These are phyloP conservation scores for Pseudogymnoascus sp. DNA, from an alignment of 2,329 filamentous ascomycete species.

Conservation along the genomic window DNA sequence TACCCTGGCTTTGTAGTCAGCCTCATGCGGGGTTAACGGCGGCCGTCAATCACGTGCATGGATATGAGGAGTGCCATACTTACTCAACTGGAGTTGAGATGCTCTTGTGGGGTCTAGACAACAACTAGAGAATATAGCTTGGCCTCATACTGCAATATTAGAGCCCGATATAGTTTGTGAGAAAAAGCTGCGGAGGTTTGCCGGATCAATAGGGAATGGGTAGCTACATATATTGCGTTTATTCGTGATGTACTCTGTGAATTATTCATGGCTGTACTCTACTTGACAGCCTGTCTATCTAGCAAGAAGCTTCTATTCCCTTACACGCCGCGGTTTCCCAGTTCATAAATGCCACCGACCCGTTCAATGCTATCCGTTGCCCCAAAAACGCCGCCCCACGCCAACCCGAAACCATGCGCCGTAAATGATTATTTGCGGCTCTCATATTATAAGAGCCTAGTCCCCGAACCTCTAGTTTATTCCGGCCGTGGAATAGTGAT, in stretches of 20 bases:
- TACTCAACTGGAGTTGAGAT: not conserved
- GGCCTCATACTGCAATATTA: not conserved
- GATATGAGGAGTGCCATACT: not conserved
- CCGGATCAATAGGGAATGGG: not conserved
- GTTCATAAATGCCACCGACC: not conserved
- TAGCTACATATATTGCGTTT: not conserved
- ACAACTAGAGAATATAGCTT: not conserved
- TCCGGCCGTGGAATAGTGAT: conserved; percentile 30
- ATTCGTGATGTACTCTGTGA: not conserved
- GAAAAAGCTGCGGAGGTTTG: not conserved
- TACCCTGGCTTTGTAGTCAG: not conserved
- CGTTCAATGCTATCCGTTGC: not conserved
- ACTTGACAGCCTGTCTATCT: not conserved
- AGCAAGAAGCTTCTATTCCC: not conserved
- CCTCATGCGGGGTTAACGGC: conserved; percentile 2
- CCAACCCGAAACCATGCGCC: not conserved
- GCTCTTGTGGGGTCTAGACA: not conserved
- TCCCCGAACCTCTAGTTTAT: not conserved
- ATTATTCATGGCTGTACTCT: not conserved
- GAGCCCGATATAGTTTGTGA: not conserved
- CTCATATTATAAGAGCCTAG: not conserved
- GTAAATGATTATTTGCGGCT: not conserved
- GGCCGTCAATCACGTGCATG: not conserved
- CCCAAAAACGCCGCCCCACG: not conserved
- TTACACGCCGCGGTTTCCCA: not conserved